Percentiles rank a stretch among this genome's conserved stretches.
phyloP scores from a whole-genome alignment of 2,329 filamentous ascomycete species.

The Teratosphaeria destructans region DNA sequence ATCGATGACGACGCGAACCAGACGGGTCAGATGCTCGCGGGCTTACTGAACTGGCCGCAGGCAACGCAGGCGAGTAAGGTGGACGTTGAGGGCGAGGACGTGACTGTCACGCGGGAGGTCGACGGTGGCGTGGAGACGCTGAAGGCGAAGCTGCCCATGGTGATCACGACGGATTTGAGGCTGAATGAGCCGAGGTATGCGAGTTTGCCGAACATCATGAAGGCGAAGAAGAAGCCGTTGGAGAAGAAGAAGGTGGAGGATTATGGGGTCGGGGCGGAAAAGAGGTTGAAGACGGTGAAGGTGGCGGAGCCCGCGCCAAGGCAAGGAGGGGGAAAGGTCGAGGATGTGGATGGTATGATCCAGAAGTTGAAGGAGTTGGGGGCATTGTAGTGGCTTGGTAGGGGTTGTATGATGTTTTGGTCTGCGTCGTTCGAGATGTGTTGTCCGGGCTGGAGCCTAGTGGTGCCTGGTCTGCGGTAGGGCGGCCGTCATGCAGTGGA shows the following conservation, averaged over 20 bases:
- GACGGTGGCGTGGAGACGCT: conserved; percentile 93
- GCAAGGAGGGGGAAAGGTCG: conserved; percentile 92
- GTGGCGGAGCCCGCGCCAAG: conserved; percentile 78
- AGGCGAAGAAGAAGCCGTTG: conserved; percentile 99
- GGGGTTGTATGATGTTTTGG: neutral
- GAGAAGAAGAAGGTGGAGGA: conserved; percentile 84
- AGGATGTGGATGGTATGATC: conserved; percentile 92
- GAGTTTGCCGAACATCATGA: conserved; percentile 97
- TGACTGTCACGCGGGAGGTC: conserved; percentile 81
- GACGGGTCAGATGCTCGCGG: conserved; percentile 97
- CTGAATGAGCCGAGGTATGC: conserved; percentile 94
- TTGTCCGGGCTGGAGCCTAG: neutral
- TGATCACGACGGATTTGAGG: conserved; percentile 89
- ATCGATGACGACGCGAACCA: conserved; percentile 94
- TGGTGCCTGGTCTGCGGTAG: neutral
- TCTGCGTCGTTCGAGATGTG: neutral
- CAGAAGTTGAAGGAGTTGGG: conserved; percentile 91
- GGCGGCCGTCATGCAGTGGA: neutral
- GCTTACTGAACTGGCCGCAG: conserved; percentile 83
- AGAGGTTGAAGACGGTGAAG: conserved; percentile 79
- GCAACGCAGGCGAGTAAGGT: conserved; percentile 88
- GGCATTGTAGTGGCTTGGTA: conserved; percentile 67
- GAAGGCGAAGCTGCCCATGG: conserved; percentile 72
- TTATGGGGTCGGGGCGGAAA: conserved; percentile 63
- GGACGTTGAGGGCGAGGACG: conserved; percentile 56